Percentiles rank a stretch among this genome's conserved stretches.
Evolutionary conservation across 2,329 filamentous ascomycete genomes (phyloP).

Genomic region (Fusarium sterilihyphosum): DNA sequence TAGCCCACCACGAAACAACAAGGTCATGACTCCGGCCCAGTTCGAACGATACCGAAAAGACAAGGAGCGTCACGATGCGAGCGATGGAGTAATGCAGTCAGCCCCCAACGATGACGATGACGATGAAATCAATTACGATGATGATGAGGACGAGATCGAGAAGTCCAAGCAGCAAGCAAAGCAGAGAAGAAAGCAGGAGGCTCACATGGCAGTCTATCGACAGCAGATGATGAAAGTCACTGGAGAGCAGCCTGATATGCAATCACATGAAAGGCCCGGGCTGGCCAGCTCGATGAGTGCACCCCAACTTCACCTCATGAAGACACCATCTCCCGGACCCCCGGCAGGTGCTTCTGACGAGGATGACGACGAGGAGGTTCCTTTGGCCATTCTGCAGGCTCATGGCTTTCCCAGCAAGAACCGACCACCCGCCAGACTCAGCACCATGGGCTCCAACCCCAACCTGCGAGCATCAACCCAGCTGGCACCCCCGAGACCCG

Average conservation of each 20-base stretch:
- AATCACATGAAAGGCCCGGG: constrained; percentile 60
- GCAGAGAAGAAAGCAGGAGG: constrained; percentile 87
- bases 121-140: constrained; percentile 72
- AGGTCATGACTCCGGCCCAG: constrained; percentile 90
- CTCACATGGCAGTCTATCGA: constrained; percentile 87
- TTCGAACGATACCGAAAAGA: constrained; percentile 85
- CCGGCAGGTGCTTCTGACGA: constrained; percentile 71
- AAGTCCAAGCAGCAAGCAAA: constrained; percentile 77
- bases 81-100: constrained; percentile 54
- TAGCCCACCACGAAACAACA: constrained; percentile 67
- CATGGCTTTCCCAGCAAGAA: constrained; percentile 87
- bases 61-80: constrained; percentile 67
- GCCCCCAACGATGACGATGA: constrained; percentile 68
- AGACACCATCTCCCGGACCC: constrained; percentile 50
- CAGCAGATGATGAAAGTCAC: constrained; percentile 98
- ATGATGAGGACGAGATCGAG: constrained; percentile 83
- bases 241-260: constrained; percentile 65
- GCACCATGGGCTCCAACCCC: constrained; percentile 73
- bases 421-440: constrained; percentile 76
- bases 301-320: constrained; percentile 62
- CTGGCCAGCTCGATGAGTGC: constrained; percentile 69
- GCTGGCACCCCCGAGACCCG: constrained; percentile 57
- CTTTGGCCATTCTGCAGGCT: constrained; percentile 84
- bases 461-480: constrained; percentile 70
- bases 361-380: constrained; percentile 91